A percentile compares a stretch with the other conserved stretches of the same genome.
Evolutionary conservation across 106 monocot genomes (phyloP).

Genomic region (Phalaenopsis aphrodite): DNA sequence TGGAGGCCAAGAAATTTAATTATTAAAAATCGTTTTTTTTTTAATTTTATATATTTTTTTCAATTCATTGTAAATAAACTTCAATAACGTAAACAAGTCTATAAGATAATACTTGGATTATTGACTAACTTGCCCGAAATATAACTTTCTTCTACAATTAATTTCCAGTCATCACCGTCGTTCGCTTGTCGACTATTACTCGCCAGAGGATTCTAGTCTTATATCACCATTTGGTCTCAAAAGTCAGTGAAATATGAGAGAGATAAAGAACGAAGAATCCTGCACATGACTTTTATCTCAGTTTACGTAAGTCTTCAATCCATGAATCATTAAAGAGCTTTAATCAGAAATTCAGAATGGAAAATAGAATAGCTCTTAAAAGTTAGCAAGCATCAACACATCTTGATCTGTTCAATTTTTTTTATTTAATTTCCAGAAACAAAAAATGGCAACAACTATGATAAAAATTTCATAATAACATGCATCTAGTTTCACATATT

Average conservation of each 20-base stretch:
- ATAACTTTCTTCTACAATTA: too few species aligned
- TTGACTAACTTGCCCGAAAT: too few species aligned
- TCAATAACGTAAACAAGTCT: too few species aligned
- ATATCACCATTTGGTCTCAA: background rate
- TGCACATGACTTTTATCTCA: background rate
- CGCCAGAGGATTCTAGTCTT: background rate
- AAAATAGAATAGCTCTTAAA: background rate
- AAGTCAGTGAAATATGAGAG: background rate
- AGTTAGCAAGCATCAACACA: background rate
- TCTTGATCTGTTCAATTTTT: background rate
- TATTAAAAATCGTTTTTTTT: too few species aligned
- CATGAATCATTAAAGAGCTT: background rate
- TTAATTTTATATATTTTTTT: too few species aligned
- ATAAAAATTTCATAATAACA: background rate
- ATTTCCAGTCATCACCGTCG: background rate
- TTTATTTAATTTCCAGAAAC: background rate
- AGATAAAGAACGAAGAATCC: background rate
- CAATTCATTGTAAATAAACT: too few species aligned
- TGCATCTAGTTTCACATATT: background rate
- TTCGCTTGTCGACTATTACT: background rate
- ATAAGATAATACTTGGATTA: too few species aligned
- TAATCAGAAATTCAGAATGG: background rate
- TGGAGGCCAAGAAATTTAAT: too few species aligned
- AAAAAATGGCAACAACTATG: background rate
- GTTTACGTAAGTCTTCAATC: background rate